Percentiles rank a stretch among this genome's conserved stretches.
These are phyloP conservation scores for Podaxis pistillaris DNA, from an alignment of 768 basidiomycete species.

Conservation along the genomic window DNA sequence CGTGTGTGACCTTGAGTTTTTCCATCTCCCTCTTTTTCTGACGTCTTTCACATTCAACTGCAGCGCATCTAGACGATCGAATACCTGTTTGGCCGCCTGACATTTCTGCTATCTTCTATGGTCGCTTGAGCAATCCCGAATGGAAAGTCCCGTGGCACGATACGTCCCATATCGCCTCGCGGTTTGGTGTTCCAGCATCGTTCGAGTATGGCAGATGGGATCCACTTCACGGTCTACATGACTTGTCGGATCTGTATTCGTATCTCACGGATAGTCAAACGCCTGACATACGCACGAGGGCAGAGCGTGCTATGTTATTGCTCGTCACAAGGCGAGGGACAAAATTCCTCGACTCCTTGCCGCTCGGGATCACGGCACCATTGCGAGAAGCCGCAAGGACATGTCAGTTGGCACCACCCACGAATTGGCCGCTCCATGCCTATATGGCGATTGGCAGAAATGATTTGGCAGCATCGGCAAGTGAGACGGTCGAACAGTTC, in stretches of 20 bases:
- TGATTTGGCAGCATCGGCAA: conserved; percentile 70
- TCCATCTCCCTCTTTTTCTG: conserved; percentile 26
- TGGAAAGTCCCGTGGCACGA: conserved; percentile 60
- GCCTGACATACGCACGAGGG: conserved; percentile 56
- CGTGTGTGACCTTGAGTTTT: conserved; percentile 1
- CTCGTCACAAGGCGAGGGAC: conserved; percentile 45
- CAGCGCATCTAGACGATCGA: conserved; percentile 60
- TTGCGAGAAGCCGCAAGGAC: conserved; percentile 82
- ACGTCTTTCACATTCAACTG: conserved; percentile 41
- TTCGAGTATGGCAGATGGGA: conserved; percentile 63
- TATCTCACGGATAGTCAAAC: conserved; percentile 55
- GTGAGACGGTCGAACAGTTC: conserved; percentile 41
- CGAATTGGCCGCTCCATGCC: conserved; percentile 67
- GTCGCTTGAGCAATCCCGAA: conserved; percentile 61
- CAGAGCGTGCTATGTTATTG: conserved; percentile 63
- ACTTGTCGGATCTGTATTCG: conserved; percentile 56
- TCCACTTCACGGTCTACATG: conserved; percentile 52
- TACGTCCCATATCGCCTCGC: conserved; percentile 42
- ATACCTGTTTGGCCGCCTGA: conserved; percentile 80
- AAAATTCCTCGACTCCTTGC: conserved; percentile 53
- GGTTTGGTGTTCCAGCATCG: conserved; percentile 50
- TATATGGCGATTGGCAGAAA: conserved; percentile 71
- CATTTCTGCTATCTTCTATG: conserved; percentile 63
- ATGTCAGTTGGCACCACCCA: conserved; percentile 76
- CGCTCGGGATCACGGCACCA: conserved; percentile 73